Evolutionary conservation across 352 stramenopile species (phyloP).

Genomic region (Phytopythium mirpurense): DNA sequence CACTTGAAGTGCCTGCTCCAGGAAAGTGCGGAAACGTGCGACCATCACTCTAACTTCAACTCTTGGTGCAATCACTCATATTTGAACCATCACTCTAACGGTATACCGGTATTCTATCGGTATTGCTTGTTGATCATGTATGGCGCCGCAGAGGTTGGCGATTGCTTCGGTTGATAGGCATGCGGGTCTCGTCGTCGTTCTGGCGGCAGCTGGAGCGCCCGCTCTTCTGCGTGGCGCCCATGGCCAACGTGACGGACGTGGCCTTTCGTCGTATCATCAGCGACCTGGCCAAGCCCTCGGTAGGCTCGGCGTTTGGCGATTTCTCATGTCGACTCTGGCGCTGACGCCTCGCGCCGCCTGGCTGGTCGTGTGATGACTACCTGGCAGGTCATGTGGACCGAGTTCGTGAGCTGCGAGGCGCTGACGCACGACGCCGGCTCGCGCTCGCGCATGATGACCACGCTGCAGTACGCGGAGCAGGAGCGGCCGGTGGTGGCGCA

Average conservation of each 20-base stretch:
- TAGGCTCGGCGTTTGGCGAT: constrained; percentile 3
- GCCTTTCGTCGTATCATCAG: constrained; percentile 69
- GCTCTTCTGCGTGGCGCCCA: constrained; percentile 78
- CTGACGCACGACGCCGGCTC: constrained; percentile 58
- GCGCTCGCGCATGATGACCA: constrained; percentile 69
- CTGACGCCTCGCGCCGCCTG: background rate
- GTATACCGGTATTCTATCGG: too few relatives aligned
- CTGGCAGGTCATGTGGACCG: constrained; percentile 69
- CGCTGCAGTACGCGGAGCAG: constrained; percentile 63
- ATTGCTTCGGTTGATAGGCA: too few relatives aligned
- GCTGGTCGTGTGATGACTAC: background rate
- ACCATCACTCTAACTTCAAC: background rate
- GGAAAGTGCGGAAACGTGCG: too few relatives aligned
- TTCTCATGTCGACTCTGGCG: background rate
- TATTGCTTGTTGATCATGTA: too few relatives aligned
- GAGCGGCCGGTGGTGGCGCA: constrained; percentile 75
- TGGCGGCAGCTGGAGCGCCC: constrained; percentile 57
- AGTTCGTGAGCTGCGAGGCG: constrained; percentile 84
- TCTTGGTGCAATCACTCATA: too few relatives aligned
- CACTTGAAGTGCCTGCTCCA: too few relatives aligned
- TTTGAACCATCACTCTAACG: background rate
- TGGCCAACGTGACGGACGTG: constrained; percentile 81
- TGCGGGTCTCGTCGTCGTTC: constrained; percentile 20
- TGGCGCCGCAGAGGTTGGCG: too few relatives aligned
- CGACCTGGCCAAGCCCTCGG: constrained; percentile 72